phyloP scores from a whole-genome alignment of 78 protist genomes.

The Pigoraptor vietnamica region DNA sequence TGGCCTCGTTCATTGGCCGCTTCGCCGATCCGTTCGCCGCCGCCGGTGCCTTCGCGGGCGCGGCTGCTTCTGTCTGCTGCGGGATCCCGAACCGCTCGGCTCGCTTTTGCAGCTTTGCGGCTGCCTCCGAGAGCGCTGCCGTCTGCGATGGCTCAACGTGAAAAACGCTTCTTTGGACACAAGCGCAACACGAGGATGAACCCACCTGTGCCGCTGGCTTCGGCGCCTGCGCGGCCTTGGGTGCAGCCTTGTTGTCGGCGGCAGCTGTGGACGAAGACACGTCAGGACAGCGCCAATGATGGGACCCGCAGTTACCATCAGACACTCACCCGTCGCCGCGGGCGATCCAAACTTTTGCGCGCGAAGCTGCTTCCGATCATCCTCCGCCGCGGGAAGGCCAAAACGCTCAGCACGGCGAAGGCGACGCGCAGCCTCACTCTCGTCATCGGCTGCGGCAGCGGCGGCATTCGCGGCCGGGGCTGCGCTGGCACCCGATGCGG shows the following conservation, averaged over 20 bases:
- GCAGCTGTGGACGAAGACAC: too few species aligned
- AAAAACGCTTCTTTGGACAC: too few species aligned
- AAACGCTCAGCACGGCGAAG: not conserved
- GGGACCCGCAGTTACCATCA: too few species aligned
- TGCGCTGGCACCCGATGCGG: not conserved
- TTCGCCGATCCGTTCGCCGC: not conserved
- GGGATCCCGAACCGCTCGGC: too few species aligned
- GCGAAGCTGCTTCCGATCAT: not conserved
- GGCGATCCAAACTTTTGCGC: not conserved
- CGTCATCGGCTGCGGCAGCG: not conserved
- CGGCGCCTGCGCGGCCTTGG: not conserved
- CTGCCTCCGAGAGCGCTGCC: too few species aligned
- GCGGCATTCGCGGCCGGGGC: not conserved
- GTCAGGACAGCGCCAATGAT: too few species aligned
- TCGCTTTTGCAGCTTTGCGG: too few species aligned
- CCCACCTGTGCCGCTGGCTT: too few species aligned
- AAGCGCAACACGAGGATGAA: too few species aligned
- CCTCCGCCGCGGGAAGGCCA: not conserved
- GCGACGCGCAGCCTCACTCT: not conserved
- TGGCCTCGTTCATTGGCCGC: not conserved
- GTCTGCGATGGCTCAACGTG: too few species aligned
- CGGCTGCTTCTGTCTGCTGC: too few species aligned
- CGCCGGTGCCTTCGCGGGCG: not conserved
- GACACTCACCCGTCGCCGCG: not conserved
- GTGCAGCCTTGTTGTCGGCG: not conserved